A percentile compares a stretch with the other conserved stretches of the same genome.
Conservation (phyloP, 345 rosid species). For the Arabis alpina region DNA sequence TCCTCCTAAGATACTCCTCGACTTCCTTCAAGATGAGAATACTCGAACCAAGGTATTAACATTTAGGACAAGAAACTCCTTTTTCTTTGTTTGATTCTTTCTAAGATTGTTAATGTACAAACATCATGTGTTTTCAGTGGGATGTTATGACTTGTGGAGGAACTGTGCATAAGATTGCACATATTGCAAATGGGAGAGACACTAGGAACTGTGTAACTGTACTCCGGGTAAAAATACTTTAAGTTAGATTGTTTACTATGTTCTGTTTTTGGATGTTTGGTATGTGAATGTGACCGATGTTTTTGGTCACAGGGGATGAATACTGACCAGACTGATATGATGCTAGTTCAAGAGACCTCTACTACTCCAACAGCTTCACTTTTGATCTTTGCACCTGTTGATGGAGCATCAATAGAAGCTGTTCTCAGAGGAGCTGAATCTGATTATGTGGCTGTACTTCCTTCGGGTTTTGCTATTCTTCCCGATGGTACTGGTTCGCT, state of each 20-base stretch:
- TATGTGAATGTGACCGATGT: conserved; percentile 29
- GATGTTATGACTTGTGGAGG: conserved; percentile 81
- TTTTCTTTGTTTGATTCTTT: background rate
- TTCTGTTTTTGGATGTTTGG: background rate
- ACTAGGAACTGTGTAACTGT: conserved; percentile 81
- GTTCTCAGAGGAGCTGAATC: conserved; percentile 60
- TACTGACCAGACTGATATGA: conserved; percentile 58
- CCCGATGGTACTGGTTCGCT: conserved; percentile 48
- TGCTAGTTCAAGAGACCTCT: conserved; percentile 68
- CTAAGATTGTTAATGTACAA: too few species aligned
- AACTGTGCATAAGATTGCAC: conserved; percentile 72
- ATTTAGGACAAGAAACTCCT: background rate
- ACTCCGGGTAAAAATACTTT: conserved; percentile 63
- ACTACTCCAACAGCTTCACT: conserved; percentile 57
- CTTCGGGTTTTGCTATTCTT: conserved; percentile 66
- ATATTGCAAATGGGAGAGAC: conserved; percentile 82
- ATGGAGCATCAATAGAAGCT: conserved; percentile 49
- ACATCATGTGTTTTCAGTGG: conserved; percentile 58
- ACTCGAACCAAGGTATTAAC: conserved; percentile 65
- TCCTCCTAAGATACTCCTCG: conserved; percentile 64
- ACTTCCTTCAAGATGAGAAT: conserved; percentile 82
- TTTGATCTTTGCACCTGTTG: conserved; percentile 71
- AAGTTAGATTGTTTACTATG: conserved; percentile 7
- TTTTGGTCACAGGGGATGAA: conserved; percentile 45
- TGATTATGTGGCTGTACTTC: conserved; percentile 60